Evolutionary conservation across 2,329 filamentous ascomycete genomes (phyloP).

Genomic region (Cytospora mali): DNA sequence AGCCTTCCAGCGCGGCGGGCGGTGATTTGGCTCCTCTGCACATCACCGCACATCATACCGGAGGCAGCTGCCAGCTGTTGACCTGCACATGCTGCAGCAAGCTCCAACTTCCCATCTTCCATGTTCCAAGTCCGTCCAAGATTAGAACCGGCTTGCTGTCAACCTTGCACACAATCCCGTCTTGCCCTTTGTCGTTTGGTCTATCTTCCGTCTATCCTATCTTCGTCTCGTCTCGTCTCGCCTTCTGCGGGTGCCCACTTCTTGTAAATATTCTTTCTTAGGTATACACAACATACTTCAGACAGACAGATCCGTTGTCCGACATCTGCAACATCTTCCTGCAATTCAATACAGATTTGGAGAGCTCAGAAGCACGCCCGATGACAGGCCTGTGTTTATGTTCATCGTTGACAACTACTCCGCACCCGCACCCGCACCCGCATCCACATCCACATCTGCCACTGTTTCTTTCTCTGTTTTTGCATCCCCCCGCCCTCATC

Average conservation of each 20-base stretch:
- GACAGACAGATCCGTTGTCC: not conserved
- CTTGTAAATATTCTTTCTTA: not conserved
- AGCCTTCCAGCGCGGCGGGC: not conserved
- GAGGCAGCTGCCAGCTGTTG: not conserved
- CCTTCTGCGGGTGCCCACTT: not conserved
- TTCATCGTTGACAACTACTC: not conserved
- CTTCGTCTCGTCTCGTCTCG: not conserved
- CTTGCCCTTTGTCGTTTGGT: too few relatives aligned
- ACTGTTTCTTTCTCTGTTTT: not conserved
- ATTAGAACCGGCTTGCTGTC: slow-evolving; percentile 22
- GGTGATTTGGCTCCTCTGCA: not conserved
- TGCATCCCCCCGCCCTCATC: slow-evolving; percentile 1
- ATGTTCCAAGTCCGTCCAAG: slow-evolving; percentile 10
- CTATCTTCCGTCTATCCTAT: not conserved
- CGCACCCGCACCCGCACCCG: not conserved
- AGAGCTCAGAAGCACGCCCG: not conserved
- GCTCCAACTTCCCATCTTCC: not conserved
- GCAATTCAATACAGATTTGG: not conserved
- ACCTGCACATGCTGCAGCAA: not conserved
- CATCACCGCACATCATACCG: not conserved
- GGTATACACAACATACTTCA: slow-evolving; percentile 2
- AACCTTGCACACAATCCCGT: slow-evolving; percentile 6
- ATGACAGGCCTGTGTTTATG: not conserved
- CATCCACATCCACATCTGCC: not conserved
- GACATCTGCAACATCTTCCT: too few relatives aligned